Evolutionary conservation across 78 protist species (phyloP).

Genomic region (Neovahlkampfia damariscottae): DNA sequence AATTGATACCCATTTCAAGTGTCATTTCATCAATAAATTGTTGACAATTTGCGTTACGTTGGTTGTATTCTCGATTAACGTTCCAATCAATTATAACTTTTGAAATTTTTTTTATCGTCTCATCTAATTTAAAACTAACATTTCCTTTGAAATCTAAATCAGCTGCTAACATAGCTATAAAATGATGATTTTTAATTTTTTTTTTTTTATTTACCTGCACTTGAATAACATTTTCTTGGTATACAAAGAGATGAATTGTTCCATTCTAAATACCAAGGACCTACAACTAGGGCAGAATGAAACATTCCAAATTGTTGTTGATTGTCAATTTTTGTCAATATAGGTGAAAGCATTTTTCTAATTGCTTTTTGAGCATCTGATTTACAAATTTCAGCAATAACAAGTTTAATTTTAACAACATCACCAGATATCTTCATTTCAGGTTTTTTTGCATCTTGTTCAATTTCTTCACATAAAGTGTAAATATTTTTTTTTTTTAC

Average conservation of each 20-base stretch:
- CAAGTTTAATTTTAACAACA: neutral
- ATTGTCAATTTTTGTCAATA: neutral
- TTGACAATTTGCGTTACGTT: neutral
- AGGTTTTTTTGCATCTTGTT: neutral
- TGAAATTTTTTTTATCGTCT: neutral
- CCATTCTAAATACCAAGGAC: neutral
- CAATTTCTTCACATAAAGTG: no score
- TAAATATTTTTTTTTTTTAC: no score
- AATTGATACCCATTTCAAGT: neutral
- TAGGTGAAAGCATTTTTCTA: neutral
- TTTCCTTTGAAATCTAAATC: neutral
- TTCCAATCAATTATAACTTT: neutral
- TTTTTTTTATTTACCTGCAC: no score
- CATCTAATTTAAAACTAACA: neutral
- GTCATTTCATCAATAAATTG: neutral
- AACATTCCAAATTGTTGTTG: slow-evolving; percentile 1
- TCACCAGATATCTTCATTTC: neutral
- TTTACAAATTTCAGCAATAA: slow-evolving; percentile 1
- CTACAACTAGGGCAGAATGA: neutral
- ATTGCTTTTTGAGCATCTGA: neutral
- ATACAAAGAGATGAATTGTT: neutral
- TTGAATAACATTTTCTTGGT: neutral
- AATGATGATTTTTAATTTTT: no score
- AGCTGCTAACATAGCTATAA: neutral
- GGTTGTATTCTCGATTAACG: neutral